phyloP scores from a whole-genome alignment of 2,329 filamentous ascomycete genomes.

The Seiridium unicorne region DNA sequence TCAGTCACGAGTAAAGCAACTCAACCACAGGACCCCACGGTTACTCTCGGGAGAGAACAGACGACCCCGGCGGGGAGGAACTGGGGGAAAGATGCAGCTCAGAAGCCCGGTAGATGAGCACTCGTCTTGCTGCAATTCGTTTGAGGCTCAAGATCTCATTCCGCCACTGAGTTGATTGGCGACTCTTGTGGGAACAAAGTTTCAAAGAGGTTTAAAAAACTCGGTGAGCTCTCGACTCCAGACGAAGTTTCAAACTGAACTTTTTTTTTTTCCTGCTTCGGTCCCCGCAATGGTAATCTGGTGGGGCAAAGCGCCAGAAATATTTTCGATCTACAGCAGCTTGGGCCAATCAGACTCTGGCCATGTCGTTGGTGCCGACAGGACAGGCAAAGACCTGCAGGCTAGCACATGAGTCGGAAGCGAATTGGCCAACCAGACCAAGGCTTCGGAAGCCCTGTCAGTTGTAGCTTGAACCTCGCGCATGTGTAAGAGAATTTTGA shows the following conservation, averaged over 20 bases:
- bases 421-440: slow-evolving; percentile 7
- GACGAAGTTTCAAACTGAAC: not conserved
- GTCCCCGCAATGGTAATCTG: not conserved
- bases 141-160: slow-evolving; percentile 7
- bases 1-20: not conserved
- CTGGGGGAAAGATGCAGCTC: slow-evolving; percentile 7
- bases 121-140: slow-evolving; percentile 3
- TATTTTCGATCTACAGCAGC: slow-evolving; percentile 6
- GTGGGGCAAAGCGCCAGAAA: slow-evolving; percentile 1
- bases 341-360: slow-evolving; percentile 1
- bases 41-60: slow-evolving; percentile 4
- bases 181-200: not conserved
- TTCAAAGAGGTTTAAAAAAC: slow-evolving; percentile 1
- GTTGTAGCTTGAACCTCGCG: not conserved
- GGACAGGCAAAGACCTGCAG: not conserved
- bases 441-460: not conserved
- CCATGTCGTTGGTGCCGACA: not conserved
- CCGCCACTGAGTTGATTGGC: slow-evolving; percentile 3
- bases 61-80: not conserved
- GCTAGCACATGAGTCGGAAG: not conserved
- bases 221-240: not conserved
- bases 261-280: slow-evolving; percentile 8
- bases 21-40: slow-evolving; percentile 3
- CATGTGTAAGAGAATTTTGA: not conserved
- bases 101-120: not conserved